A percentile compares a stretch with the other conserved stretches of the same genome.
Evolutionary conservation across 768 basidiomycete genomes (phyloP).

Genomic region (Agrocybe chaxingu): DNA sequence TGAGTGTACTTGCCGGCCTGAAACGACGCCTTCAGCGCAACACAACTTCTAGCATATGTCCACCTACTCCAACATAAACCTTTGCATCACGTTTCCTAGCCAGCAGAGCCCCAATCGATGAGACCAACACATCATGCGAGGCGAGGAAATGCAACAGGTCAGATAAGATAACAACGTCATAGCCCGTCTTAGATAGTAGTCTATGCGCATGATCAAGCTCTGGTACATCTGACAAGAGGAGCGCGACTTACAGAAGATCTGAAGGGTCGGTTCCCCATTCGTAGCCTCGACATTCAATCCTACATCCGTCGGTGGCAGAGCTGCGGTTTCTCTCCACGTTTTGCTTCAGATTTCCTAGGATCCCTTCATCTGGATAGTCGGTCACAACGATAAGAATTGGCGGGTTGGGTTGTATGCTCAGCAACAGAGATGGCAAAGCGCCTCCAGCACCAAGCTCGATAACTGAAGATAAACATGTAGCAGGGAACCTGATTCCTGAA

Average conservation of each 20-base stretch:
- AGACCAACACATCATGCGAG: conserved; percentile 55
- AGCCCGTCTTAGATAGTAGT: conserved; percentile 24
- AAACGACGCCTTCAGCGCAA: background rate
- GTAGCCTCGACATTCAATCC: conserved; percentile 46
- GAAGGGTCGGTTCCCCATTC: conserved; percentile 60
- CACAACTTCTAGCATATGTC: background rate
- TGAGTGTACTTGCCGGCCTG: conserved; percentile 62
- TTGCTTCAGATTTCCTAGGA: conserved; percentile 50
- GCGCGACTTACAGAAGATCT: conserved; percentile 42
- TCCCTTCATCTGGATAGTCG: conserved; percentile 65
- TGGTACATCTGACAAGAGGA: background rate
- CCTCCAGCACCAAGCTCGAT: conserved; percentile 73
- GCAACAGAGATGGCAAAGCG: conserved; percentile 62
- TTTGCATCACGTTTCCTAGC: conserved; percentile 34
- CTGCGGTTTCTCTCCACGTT: conserved; percentile 53
- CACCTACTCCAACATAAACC: conserved; percentile 51
- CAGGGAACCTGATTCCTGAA: background rate
- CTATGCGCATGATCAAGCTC: background rate
- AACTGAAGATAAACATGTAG: conserved; percentile 31
- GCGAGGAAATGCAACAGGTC: conserved; percentile 69
- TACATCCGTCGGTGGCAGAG: conserved; percentile 33
- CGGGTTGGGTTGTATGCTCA: conserved; percentile 39
- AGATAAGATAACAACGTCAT: conserved; percentile 63
- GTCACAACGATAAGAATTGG: conserved; percentile 58
- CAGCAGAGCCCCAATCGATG: conserved; percentile 49